Conservation (phyloP, 2,329 filamentous ascomycete genomes). For the Aspergillus transmontanensis region DNA sequence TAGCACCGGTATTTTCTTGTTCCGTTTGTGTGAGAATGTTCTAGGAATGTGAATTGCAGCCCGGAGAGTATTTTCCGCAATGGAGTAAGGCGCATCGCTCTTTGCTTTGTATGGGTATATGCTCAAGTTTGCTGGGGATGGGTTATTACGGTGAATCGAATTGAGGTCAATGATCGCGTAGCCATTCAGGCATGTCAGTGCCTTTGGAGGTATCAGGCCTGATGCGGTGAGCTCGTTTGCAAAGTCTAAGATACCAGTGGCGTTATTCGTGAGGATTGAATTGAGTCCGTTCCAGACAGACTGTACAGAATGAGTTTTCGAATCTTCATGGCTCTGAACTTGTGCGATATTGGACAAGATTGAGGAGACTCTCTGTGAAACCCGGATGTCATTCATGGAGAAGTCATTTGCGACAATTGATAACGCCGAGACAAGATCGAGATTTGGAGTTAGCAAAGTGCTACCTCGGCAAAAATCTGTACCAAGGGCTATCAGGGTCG, state of each 20-base stretch:
- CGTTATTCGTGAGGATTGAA: slow-evolving; percentile 7
- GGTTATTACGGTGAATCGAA: slow-evolving; percentile 20
- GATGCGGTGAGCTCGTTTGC: slow-evolving; percentile 11
- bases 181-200: slow-evolving; percentile 18
- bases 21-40: slow-evolving; percentile 49
- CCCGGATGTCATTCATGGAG: neutral
- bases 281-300: slow-evolving; percentile 3
- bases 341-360: slow-evolving; percentile 3
- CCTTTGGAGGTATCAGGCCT: slow-evolving; percentile 19
- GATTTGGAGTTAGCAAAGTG: neutral
- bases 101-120: slow-evolving; percentile 25
- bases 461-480: neutral
- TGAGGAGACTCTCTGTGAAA: neutral
- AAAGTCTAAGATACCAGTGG: slow-evolving; percentile 1
- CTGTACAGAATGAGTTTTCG: neutral
- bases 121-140: neutral
- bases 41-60: slow-evolving; percentile 56
- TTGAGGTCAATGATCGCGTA: slow-evolving; percentile 20
- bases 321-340: no score
- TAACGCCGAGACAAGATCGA: slow-evolving; percentile 7
- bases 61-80: slow-evolving; percentile 51
- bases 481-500: no score
- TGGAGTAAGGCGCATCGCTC: slow-evolving; percentile 52
- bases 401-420: slow-evolving; percentile 2
- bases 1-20: slow-evolving; percentile 49